Conservation (phyloP, 192 early-diverging fungal species). For the Chytriomyces sp. region DNA sequence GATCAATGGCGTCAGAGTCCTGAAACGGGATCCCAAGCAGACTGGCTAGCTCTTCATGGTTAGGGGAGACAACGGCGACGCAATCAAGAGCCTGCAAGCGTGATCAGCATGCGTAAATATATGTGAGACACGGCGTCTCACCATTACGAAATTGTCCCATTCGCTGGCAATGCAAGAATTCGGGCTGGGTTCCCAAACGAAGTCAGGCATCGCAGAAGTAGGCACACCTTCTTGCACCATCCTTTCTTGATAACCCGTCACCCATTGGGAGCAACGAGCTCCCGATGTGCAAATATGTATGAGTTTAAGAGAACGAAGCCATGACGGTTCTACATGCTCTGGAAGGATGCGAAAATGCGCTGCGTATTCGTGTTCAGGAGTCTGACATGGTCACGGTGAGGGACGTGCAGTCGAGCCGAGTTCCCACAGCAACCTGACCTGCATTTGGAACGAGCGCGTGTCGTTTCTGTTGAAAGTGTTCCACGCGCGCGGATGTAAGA, state of each 20-base stretch:
- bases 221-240: background rate
- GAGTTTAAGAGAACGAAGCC: slow-evolving; percentile 20
- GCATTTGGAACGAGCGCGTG: slow-evolving; percentile 3
- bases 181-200: slow-evolving; percentile 33
- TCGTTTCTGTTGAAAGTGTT: slow-evolving; percentile 18
- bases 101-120: background rate
- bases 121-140: background rate
- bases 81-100: background rate
- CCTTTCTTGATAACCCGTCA: background rate
- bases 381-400: too few relatives aligned
- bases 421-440: too few relatives aligned
- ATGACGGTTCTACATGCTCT: background rate
- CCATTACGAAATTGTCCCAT: slow-evolving; percentile 8
- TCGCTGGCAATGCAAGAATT: slow-evolving; percentile 16
- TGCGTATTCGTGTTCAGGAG: slow-evolving; percentile 26
- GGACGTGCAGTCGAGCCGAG: too few relatives aligned
- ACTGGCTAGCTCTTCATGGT: slow-evolving; percentile 24
- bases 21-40: background rate
- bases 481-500: slow-evolving; percentile 22
- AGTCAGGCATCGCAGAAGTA: background rate
- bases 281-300: slow-evolving; percentile 20
- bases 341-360: slow-evolving; percentile 28
- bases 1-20: background rate
- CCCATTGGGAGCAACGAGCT: background rate
- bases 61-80: slow-evolving; percentile 22